A percentile compares a stretch with the other conserved stretches of the same genome.
Conservation (phyloP, 176 grass and related monocot genomes). For the Avena eriantha region DNA sequence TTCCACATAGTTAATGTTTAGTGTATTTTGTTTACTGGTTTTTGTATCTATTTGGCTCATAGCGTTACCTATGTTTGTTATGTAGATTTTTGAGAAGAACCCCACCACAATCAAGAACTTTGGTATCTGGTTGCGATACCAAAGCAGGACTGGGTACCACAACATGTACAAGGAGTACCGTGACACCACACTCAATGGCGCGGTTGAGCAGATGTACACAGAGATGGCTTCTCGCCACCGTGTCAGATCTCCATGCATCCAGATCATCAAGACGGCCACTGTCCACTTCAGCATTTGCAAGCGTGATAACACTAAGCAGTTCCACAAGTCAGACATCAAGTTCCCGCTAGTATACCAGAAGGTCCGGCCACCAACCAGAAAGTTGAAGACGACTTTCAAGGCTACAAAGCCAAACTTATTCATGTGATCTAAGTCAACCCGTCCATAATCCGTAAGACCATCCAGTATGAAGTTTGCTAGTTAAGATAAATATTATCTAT, state of each 20-base stretch:
- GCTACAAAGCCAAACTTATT: conserved; percentile 79
- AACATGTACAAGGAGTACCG: conserved; percentile 86
- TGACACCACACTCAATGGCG: conserved; percentile 76
- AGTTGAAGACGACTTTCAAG: conserved; percentile 82
- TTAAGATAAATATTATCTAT: conserved; percentile 31
- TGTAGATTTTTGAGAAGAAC: conserved; percentile 71
- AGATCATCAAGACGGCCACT: conserved; percentile 77
- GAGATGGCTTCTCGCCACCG: conserved; percentile 83
- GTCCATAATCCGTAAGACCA: conserved; percentile 14
- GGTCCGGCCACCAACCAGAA: conserved; percentile 68
- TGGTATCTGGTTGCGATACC: conserved; percentile 77
- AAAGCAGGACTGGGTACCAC: conserved; percentile 73
- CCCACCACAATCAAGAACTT: conserved; percentile 80
- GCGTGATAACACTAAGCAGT: conserved; percentile 73
- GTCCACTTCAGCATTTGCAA: conserved; percentile 75
- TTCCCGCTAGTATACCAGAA: conserved; percentile 70
- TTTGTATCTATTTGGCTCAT: not conserved
- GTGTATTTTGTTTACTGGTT: not conserved
- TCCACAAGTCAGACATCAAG: conserved; percentile 69
- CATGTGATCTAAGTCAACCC: conserved; percentile 47
- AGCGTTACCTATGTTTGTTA: not conserved
- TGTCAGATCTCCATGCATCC: conserved; percentile 62
- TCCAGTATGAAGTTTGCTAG: conserved; percentile 25
- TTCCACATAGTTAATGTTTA: not conserved
- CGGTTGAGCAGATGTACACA: conserved; percentile 77